Evolutionary conservation across 208 protist species (phyloP).

Genomic region (Trypanosoma platydactyli): DNA sequence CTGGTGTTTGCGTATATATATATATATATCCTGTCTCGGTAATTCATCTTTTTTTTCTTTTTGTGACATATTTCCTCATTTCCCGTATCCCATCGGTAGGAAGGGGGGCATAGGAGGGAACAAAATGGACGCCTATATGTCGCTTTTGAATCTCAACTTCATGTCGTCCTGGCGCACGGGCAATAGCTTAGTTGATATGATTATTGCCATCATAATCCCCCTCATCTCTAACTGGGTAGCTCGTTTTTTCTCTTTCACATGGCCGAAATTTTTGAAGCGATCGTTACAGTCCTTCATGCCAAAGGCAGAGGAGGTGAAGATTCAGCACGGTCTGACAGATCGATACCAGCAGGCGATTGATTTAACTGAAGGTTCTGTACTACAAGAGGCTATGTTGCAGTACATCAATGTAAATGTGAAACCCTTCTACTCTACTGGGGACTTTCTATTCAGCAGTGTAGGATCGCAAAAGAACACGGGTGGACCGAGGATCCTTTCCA

Average conservation of each 20-base stretch:
- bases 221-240: slow-evolving; percentile 51
- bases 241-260: slow-evolving; percentile 45
- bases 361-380: slow-evolving; percentile 41
- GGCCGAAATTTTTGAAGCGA: slow-evolving; percentile 40
- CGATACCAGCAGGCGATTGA: slow-evolving; percentile 25
- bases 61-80: too few relatives aligned
- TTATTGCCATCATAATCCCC: slow-evolving; percentile 80
- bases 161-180: slow-evolving; percentile 86
- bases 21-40: slow-evolving; percentile 12
- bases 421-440: slow-evolving; percentile 45
- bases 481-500: neutral
- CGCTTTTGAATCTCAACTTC: slow-evolving; percentile 86
- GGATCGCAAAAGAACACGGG: neutral
- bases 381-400: slow-evolving; percentile 62
- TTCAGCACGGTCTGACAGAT: slow-evolving; percentile 28
- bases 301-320: slow-evolving; percentile 13
- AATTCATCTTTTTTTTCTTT: neutral
- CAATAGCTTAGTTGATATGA: slow-evolving; percentile 80
- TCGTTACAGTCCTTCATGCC: slow-evolving; percentile 26
- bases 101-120: neutral
- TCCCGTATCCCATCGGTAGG: too few relatives aligned
- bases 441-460: slow-evolving; percentile 23
- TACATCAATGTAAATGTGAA: slow-evolving; percentile 51
- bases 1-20: neutral
- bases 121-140: slow-evolving; percentile 78